Conservation (phyloP, 164 flowering plant species). For the Taxillus chinensis region DNA sequence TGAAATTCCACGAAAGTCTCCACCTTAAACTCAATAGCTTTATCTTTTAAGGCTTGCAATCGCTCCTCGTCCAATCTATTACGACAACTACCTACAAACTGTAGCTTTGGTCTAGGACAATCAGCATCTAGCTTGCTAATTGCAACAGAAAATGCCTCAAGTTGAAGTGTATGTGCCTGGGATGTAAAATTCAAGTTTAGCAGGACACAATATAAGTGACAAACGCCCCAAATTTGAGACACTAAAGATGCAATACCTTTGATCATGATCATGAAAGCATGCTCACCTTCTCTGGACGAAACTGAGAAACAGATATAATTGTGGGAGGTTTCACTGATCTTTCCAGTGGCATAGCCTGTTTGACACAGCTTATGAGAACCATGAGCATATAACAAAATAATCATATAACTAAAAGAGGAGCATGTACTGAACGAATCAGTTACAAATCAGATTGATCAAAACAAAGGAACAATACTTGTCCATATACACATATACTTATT, state of each 20-base stretch:
- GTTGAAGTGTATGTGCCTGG: slow-evolving; percentile 85
- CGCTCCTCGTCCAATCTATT: slow-evolving; percentile 73
- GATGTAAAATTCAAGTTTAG: slow-evolving; percentile 10
- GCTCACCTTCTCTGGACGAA: slow-evolving; percentile 97
- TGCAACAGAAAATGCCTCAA: slow-evolving; percentile 81
- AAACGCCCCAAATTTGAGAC: slow-evolving; percentile 14
- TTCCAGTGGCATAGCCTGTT: slow-evolving; percentile 76
- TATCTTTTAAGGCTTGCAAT: slow-evolving; percentile 61
- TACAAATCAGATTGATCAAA: background rate
- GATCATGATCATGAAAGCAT: slow-evolving; percentile 14
- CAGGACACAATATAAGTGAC: slow-evolving; percentile 1
- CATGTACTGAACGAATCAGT: background rate
- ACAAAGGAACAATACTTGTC: background rate
- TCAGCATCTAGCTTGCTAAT: slow-evolving; percentile 35
- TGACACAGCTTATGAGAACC: slow-evolving; percentile 8
- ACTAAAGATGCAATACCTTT: slow-evolving; percentile 16
- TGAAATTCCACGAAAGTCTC: slow-evolving; percentile 71
- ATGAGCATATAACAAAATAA: background rate
- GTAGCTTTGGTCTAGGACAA: slow-evolving; percentile 74
- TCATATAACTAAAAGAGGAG: background rate
- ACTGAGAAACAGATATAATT: slow-evolving; percentile 87
- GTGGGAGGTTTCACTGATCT: slow-evolving; percentile 30
- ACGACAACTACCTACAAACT: slow-evolving; percentile 92
- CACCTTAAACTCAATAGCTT: slow-evolving; percentile 47
- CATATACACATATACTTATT: too few relatives aligned